Evolutionary conservation across 2,329 filamentous ascomycete species (phyloP).

Genomic region (Coccinonectria pachysandricola): DNA sequence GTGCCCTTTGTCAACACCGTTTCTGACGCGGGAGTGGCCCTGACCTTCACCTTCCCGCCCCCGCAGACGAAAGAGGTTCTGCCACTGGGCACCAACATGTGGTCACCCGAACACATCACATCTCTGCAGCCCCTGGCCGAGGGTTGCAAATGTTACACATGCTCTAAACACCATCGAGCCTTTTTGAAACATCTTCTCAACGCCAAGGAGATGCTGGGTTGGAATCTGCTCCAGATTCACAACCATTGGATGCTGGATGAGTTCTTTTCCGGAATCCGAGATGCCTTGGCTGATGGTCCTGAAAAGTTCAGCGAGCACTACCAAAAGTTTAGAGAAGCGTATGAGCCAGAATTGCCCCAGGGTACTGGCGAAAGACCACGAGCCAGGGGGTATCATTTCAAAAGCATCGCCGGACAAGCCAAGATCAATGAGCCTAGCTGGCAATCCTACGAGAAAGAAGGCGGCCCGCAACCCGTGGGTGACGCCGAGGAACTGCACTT

Average conservation of each 20-base stretch:
- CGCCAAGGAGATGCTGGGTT: constrained; percentile 94
- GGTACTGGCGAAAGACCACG: constrained; percentile 71
- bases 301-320: constrained; percentile 47
- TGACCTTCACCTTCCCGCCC: constrained; percentile 66
- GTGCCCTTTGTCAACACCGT: constrained; percentile 63
- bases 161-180: constrained; percentile 71
- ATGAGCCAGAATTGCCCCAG: constrained; percentile 61
- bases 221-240: constrained; percentile 86
- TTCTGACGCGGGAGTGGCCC: constrained; percentile 77
- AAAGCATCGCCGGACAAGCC: constrained; percentile 53
- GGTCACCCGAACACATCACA: constrained; percentile 50
- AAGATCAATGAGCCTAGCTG: constrained; percentile 61
- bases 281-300: constrained; percentile 46
- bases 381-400: constrained; percentile 73
- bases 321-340: constrained; percentile 37
- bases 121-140: constrained; percentile 52
- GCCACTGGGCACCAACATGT: constrained; percentile 71
- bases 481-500: constrained; percentile 11
- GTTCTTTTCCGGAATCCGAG: constrained; percentile 66
- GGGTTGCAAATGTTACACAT: constrained; percentile 72
- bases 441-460: constrained; percentile 37
- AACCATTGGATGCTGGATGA: constrained; percentile 63
- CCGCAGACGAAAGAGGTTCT: constrained; percentile 9
- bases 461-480: constrained; percentile 5
- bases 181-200: constrained; percentile 80